Conservation (phyloP, 805 yeast species). For the Nakazawaea populi region DNA sequence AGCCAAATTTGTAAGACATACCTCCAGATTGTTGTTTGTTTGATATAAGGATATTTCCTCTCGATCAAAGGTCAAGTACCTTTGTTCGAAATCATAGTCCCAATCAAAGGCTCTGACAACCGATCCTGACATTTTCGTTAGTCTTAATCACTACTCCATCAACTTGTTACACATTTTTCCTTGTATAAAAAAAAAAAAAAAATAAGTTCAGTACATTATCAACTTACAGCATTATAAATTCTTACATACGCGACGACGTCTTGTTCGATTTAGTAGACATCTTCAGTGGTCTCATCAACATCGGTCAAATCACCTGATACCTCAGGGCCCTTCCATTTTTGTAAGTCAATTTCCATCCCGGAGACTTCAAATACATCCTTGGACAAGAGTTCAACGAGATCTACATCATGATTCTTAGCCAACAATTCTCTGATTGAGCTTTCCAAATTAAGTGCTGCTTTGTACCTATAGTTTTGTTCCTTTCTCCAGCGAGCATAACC, state of each 20-base stretch:
- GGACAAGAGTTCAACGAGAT: constrained; percentile 4
- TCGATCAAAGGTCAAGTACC: constrained; percentile 65
- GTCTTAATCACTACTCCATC: neutral
- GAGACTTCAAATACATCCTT: constrained; percentile 8
- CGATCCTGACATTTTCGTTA: constrained; percentile 45
- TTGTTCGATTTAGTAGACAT: neutral
- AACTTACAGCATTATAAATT: too few relatives aligned
- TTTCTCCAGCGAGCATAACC: neutral
- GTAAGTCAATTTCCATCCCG: constrained; percentile 6
- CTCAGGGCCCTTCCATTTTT: constrained; percentile 9
- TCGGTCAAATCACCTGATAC: constrained; percentile 10
- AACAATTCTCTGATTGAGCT: neutral
- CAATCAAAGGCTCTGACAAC: constrained; percentile 55
- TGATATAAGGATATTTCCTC: constrained; percentile 71
- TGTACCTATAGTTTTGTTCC: neutral
- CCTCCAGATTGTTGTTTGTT: constrained; percentile 33
- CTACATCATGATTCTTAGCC: neutral
- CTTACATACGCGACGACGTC: too few relatives aligned
- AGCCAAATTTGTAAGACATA: constrained; percentile 4
- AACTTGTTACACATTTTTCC: neutral
- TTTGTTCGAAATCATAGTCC: constrained; percentile 52
- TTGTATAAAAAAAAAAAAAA: neutral
- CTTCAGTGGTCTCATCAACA: constrained; percentile 8
- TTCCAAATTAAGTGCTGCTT: constrained; percentile 6
- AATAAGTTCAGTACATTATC: too few relatives aligned